A percentile compares a stretch with the other conserved stretches of the same genome.
Evolutionary conservation across 129 eudicot species (phyloP).

Genomic region (Tagetes patula): DNA sequence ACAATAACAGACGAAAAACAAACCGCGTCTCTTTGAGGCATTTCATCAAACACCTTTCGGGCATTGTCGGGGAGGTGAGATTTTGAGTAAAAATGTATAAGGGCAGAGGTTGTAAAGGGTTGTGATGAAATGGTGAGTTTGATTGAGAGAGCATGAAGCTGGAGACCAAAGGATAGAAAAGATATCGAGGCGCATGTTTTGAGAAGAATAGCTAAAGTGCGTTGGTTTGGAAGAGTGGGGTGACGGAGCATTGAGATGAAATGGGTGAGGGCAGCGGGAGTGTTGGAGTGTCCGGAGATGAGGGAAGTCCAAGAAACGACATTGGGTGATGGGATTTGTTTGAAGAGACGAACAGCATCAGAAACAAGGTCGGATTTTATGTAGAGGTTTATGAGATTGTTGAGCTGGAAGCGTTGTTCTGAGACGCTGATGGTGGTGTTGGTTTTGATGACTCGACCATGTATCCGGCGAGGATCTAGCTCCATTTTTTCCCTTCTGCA

Average conservation of each 20-base stretch:
- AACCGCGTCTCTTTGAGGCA: conserved; percentile 50
- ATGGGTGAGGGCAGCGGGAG: conserved; percentile 42
- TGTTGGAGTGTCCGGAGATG: conserved; percentile 62
- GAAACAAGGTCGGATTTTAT: conserved; percentile 48
- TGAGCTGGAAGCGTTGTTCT: conserved; percentile 36
- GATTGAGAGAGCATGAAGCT: conserved; percentile 54
- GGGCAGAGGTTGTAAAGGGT: conserved; percentile 58
- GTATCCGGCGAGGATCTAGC: conserved; percentile 55
- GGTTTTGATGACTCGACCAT: conserved; percentile 49
- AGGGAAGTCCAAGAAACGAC: conserved; percentile 84
- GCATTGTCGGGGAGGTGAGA: conserved; percentile 36
- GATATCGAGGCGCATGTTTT: conserved; percentile 55
- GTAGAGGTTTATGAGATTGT: conserved; percentile 71
- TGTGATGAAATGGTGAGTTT: conserved; percentile 42
- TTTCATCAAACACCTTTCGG: conserved; percentile 74
- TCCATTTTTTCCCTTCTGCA: conserved; percentile 15
- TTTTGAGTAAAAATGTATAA: conserved; percentile 57
- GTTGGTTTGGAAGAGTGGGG: conserved; percentile 69
- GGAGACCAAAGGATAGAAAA: conserved; percentile 44
- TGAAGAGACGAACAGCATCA: conserved; percentile 51
- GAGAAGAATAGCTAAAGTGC: conserved; percentile 58
- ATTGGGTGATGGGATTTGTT: conserved; percentile 61
- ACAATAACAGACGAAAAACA: conserved; percentile 70
- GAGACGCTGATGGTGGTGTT: conserved; percentile 15
- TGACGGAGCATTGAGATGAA: conserved; percentile 82